Conservation (phyloP, 257 asterid species). For the Osmanthus fragrans region DNA sequence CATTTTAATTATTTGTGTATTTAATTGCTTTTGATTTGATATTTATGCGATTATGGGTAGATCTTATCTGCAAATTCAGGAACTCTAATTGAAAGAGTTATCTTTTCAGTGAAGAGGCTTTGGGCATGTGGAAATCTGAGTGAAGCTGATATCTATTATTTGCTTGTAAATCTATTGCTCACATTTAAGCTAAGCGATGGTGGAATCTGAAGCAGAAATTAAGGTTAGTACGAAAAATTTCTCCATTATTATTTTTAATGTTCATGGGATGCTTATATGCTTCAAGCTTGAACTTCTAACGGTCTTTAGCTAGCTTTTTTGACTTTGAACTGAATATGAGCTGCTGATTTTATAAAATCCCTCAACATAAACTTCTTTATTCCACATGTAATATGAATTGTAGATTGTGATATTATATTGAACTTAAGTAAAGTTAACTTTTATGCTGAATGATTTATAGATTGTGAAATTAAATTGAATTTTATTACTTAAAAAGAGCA, state of each 20-base stretch:
- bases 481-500: not conserved
- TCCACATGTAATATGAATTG: not conserved
- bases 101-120: constrained; percentile 17
- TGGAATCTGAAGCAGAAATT: constrained; percentile 81
- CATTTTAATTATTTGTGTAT: not conserved
- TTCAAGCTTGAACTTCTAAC: not conserved
- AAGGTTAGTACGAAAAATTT: constrained; percentile 54
- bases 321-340: not conserved
- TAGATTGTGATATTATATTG: not conserved
- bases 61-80: constrained; percentile 44
- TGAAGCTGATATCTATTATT: constrained; percentile 30
- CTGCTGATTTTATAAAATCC: not conserved
- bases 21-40: not conserved
- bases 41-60: constrained; percentile 20
- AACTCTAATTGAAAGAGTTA: not conserved
- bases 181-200: constrained; percentile 32
- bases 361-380: not conserved
- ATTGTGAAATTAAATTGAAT: not conserved
- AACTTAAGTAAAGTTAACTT: not conserved
- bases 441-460: not conserved
- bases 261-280: constrained; percentile 1
- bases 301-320: constrained; percentile 6
- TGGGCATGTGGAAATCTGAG: constrained; percentile 49
- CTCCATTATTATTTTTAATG: not conserved
- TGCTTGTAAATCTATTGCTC: constrained; percentile 37